Evolutionary conservation across 1,139 yeast genomes (phyloP).

Genomic region (Diutina neorugosa): DNA sequence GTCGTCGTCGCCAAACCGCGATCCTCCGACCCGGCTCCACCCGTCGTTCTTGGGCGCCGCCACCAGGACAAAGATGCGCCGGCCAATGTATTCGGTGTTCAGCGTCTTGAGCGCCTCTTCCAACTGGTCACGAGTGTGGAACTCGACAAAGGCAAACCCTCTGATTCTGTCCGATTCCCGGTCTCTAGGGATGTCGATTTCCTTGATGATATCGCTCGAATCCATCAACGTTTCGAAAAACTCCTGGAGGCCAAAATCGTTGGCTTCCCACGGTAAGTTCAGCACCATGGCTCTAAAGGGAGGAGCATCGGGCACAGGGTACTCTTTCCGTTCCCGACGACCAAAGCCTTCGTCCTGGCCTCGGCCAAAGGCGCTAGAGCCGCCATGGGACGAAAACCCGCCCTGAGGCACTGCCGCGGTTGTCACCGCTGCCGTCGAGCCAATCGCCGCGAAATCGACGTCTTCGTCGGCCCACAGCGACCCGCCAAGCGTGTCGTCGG

Average conservation of each 20-base stretch:
- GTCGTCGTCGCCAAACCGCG: slow-evolving; percentile 15
- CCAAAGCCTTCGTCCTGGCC: slow-evolving; percentile 4
- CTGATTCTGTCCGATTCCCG: slow-evolving; percentile 49
- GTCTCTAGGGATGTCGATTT: slow-evolving; percentile 65
- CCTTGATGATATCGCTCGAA: slow-evolving; percentile 32
- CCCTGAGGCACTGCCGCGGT: slow-evolving; percentile 10
- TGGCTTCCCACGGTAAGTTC: slow-evolving; percentile 76
- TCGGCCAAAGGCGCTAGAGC: slow-evolving; percentile 15
- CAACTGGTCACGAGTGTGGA: slow-evolving; percentile 50
- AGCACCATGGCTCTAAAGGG: slow-evolving; percentile 85
- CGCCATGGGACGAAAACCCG: slow-evolving; percentile 25
- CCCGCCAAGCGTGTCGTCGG: slow-evolving; percentile 33
- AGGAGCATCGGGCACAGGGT: slow-evolving; percentile 81
- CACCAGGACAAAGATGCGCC: slow-evolving; percentile 73
- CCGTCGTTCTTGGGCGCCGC: slow-evolving; percentile 72
- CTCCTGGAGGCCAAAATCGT: slow-evolving; percentile 51
- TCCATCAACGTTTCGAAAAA: slow-evolving; percentile 55
- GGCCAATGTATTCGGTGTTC: slow-evolving; percentile 55
- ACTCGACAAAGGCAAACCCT: slow-evolving; percentile 85
- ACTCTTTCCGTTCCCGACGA: slow-evolving; percentile 45
- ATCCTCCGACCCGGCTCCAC: slow-evolving; percentile 32
- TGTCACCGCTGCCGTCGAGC: slow-evolving; percentile 38
- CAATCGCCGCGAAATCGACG: slow-evolving; percentile 52
- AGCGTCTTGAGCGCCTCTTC: slow-evolving; percentile 60
- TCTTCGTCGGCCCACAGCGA: slow-evolving; percentile 68